phyloP scores from a whole-genome alignment of 2,329 filamentous ascomycete genomes.

The Escovopsis weberi region DNA sequence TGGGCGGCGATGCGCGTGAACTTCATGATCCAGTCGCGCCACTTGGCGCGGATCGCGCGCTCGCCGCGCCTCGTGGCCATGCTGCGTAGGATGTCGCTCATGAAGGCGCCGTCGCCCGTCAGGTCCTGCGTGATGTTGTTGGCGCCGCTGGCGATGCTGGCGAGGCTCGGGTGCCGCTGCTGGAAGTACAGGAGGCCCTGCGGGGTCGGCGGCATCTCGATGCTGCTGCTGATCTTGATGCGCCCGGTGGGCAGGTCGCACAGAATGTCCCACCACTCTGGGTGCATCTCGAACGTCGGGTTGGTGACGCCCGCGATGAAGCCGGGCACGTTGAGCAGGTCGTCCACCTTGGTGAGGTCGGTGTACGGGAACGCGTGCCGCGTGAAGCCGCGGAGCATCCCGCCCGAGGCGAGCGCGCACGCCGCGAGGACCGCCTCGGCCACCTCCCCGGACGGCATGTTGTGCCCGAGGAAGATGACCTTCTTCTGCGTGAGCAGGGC shows the following conservation, averaged over 20 bases:
- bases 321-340: conserved; percentile 85
- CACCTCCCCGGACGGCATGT: conserved; percentile 87
- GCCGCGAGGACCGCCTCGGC: conserved; percentile 97
- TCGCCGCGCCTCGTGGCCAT: conserved; percentile 81
- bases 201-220: conserved; percentile 66
- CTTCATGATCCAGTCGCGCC: conserved; percentile 86
- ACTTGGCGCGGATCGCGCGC: conserved; percentile 79
- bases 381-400: conserved; percentile 84
- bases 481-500: conserved; percentile 92
- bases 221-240: conserved; percentile 84
- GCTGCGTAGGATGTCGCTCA: conserved; percentile 70
- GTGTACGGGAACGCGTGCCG: conserved; percentile 96
- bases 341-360: conserved; percentile 93
- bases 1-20: conserved; percentile 86
- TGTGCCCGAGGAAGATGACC: conserved; percentile 89
- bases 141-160: conserved; percentile 30
- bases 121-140: conserved; percentile 42
- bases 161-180: conserved; percentile 52
- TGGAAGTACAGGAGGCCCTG: conserved; percentile 83
- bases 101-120: conserved; percentile 79
- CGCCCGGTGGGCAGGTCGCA: conserved; percentile 86
- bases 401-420: conserved; percentile 83
- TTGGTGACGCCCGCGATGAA: conserved; percentile 98
- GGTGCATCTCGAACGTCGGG: conserved; percentile 85
- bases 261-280: conserved; percentile 95